Percentiles rank a stretch among this genome's conserved stretches.
These are phyloP conservation scores for Piper betle DNA, from an alignment of 164 flowering plant genomes.

Conservation along the genomic window DNA sequence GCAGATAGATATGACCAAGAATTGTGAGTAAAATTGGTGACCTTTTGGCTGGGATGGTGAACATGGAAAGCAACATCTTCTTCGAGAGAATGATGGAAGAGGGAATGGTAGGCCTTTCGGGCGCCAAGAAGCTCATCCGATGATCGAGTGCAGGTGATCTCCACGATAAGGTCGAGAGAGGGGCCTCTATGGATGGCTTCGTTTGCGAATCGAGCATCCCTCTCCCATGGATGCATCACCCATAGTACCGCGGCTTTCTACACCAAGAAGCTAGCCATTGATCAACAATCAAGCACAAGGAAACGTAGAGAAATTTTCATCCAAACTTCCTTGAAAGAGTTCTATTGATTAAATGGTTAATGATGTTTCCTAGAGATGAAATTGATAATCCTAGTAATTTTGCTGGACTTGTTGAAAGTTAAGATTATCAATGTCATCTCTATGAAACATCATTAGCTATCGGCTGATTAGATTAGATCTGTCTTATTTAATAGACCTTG, in stretches of 20 bases:
- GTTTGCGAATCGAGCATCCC: constrained; percentile 9
- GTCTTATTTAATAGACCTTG: constrained; percentile 26
- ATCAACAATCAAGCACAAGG: neutral
- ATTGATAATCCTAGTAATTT: too few species aligned
- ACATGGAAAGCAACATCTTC: constrained; percentile 59
- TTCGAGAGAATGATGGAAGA: constrained; percentile 67
- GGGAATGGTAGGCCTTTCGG: constrained; percentile 76
- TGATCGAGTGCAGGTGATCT: constrained; percentile 69
- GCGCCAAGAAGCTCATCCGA: constrained; percentile 69
- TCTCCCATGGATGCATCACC: constrained; percentile 1
- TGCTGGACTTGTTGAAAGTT: too few species aligned
- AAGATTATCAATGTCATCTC: too few species aligned
- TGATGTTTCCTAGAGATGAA: too few species aligned
- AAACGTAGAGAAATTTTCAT: neutral
- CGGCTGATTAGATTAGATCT: too few species aligned
- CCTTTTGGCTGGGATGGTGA: constrained; percentile 35
- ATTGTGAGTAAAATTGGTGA: constrained; percentile 4
- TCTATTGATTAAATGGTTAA: too few species aligned
- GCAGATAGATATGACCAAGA: neutral
- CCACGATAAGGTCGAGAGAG: constrained; percentile 33
- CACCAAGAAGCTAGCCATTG: neutral
- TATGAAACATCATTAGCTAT: too few species aligned
- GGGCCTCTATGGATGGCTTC: constrained; percentile 35
- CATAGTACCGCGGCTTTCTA: constrained; percentile 56
- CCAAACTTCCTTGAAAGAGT: too few species aligned